Conservation (phyloP, 2,329 filamentous ascomycete genomes). For the Lizonia empirigonia region DNA sequence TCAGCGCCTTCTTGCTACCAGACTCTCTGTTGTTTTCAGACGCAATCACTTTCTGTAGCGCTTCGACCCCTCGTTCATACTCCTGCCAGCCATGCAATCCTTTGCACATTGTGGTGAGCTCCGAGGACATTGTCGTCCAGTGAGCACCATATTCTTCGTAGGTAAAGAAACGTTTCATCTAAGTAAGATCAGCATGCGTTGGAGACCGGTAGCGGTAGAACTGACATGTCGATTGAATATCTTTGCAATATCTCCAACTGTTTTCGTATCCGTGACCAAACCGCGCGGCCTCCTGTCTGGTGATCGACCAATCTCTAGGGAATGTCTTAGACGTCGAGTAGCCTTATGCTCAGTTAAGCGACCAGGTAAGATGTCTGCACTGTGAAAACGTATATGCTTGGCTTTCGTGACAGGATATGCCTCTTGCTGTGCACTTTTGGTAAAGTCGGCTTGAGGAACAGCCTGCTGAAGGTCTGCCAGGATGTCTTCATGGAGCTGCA, state of each 20-base stretch:
- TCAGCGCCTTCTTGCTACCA: constrained; percentile 74
- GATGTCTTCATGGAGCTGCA: constrained; percentile 82
- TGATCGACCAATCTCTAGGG: constrained; percentile 53
- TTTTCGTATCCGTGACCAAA: constrained; percentile 58
- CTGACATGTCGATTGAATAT: constrained; percentile 60
- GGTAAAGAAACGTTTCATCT: constrained; percentile 81
- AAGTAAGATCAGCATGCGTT: constrained; percentile 35
- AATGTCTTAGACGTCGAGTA: constrained; percentile 49
- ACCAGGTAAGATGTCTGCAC: constrained; percentile 53
- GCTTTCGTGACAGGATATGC: constrained; percentile 40
- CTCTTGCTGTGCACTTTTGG: constrained; percentile 44
- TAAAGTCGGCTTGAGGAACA: constrained; percentile 67
- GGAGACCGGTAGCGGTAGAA: constrained; percentile 12
- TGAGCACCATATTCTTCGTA: constrained; percentile 94
- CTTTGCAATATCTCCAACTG: constrained; percentile 59
- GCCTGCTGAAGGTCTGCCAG: constrained; percentile 73
- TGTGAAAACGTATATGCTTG: constrained; percentile 56
- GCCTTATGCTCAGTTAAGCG: constrained; percentile 44
- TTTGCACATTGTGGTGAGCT: constrained; percentile 71
- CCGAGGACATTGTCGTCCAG: constrained; percentile 83
- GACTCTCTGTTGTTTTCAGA: constrained; percentile 69
- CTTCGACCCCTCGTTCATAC: constrained; percentile 85
- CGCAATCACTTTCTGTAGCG: constrained; percentile 74
- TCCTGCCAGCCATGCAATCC: constrained; percentile 74
- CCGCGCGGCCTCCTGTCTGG: constrained; percentile 46